These are phyloP conservation scores for Dendrobium nobile DNA, from an alignment of 106 monocot species.

Conservation along the genomic window DNA sequence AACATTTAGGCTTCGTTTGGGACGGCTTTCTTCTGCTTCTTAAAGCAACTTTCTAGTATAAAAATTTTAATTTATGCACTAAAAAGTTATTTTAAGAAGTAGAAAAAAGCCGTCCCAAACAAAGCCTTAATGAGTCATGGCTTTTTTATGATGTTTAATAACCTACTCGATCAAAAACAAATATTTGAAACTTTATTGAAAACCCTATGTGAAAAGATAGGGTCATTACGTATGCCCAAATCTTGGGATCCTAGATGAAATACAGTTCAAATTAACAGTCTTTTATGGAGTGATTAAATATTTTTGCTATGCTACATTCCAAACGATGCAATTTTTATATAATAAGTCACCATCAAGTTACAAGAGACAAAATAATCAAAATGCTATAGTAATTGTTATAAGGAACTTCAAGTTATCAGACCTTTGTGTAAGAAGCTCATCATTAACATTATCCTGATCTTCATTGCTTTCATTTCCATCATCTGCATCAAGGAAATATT, in stretches of 20 bases:
- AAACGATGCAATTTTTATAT: no score
- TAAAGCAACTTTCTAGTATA: no score
- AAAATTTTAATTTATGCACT: no score
- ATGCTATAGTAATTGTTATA: background rate
- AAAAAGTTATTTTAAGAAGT: no score
- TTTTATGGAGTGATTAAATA: background rate
- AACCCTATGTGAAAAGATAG: background rate
- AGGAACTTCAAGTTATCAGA: constrained; percentile 3
- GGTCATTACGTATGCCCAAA: background rate
- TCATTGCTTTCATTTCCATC: constrained; percentile 42
- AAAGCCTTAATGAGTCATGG: background rate
- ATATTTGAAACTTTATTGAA: no score
- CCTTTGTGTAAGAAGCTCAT: constrained; percentile 34
- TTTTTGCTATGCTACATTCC: no score
- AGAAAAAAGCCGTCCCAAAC: no score
- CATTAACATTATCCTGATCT: constrained; percentile 24
- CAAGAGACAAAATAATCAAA: background rate
- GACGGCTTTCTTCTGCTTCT: no score
- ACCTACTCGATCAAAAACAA: no score
- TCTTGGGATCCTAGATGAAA: background rate
- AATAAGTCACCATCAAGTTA: background rate
- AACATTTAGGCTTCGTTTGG: background rate
- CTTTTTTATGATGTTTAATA: background rate
- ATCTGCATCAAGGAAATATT: constrained; percentile 86
- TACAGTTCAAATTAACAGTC: background rate